A percentile compares a stretch with the other conserved stretches of the same genome.
Evolutionary conservation across 2,329 filamentous ascomycete genomes (phyloP).

Genomic region (Ciborinia camelliae): DNA sequence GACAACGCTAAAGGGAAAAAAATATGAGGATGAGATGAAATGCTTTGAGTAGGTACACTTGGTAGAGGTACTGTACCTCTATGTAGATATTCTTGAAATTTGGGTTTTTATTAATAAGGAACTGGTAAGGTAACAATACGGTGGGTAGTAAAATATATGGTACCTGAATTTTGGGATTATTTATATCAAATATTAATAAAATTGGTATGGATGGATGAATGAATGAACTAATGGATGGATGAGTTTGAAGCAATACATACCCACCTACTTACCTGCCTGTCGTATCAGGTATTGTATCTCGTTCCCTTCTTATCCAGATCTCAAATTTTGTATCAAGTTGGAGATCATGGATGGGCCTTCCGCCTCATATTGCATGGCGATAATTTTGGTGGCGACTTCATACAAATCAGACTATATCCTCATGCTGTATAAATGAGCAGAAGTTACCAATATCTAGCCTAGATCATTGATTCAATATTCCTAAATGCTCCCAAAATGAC

Average conservation of each 20-base stretch:
- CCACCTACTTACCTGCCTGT: no score
- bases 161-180: no score
- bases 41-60: no score
- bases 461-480: neutral
- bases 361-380: neutral
- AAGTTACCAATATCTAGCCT: neutral
- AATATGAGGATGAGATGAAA: slow-evolving; percentile 1
- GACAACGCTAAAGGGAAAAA: neutral
- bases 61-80: no score
- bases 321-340: neutral
- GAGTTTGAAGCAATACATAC: no score
- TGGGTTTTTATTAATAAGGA: no score
- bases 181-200: neutral
- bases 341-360: neutral
- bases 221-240: no score
- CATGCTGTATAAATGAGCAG: neutral
- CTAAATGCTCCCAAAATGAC: neutral
- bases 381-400: neutral
- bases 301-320: neutral
- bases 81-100: no score
- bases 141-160: no score
- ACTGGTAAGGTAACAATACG: no score
- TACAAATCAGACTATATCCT: neutral
- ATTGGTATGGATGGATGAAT: neutral
- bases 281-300: neutral